Conservation (phyloP, 257 asterid genomes). For the Plantago ovata region DNA sequence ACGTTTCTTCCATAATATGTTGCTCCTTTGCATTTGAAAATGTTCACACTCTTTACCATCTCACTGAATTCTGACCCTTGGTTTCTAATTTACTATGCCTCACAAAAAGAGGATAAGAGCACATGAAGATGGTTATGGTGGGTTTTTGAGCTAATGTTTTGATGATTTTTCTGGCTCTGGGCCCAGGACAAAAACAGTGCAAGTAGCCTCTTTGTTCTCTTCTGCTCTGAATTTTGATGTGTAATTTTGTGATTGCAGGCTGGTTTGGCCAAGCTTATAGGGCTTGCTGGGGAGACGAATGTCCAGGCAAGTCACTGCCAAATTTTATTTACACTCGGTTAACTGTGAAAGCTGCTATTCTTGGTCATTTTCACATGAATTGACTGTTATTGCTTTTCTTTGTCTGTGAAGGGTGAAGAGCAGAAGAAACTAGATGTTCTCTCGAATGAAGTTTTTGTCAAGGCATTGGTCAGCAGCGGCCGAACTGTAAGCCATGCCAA, state of each 20-base stretch:
- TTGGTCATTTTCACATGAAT: slow-evolving; percentile 5
- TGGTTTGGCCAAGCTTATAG: slow-evolving; percentile 92
- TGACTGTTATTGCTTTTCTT: slow-evolving; percentile 11
- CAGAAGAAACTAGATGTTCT: slow-evolving; percentile 96
- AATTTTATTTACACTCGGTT: background rate
- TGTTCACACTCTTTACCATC: too few species aligned
- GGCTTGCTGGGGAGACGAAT: slow-evolving; percentile 97
- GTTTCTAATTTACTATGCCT: too few species aligned
- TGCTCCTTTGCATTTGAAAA: too few species aligned
- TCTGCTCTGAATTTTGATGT: slow-evolving; percentile 6
- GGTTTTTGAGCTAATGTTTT: too few species aligned
- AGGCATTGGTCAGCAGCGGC: slow-evolving; percentile 94
- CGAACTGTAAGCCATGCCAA: slow-evolving; percentile 59
- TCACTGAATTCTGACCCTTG: too few species aligned
- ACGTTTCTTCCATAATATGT: background rate
- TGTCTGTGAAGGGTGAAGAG: slow-evolving; percentile 76
- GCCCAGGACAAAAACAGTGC: too few species aligned
- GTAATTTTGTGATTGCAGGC: slow-evolving; percentile 48
- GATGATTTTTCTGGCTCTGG: too few species aligned
- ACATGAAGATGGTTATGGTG: too few species aligned
- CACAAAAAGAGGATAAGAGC: too few species aligned
- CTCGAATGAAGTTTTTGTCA: slow-evolving; percentile 87
- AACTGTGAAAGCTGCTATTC: background rate
- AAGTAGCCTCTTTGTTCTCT: background rate
- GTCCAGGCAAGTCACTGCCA: slow-evolving; percentile 63